Evolutionary conservation across 495 filamentous ascomycete genomes (phyloP), one percentile per base, ranked within the genome.

Genomic region (Lentithecium fluviatile): DNA sequence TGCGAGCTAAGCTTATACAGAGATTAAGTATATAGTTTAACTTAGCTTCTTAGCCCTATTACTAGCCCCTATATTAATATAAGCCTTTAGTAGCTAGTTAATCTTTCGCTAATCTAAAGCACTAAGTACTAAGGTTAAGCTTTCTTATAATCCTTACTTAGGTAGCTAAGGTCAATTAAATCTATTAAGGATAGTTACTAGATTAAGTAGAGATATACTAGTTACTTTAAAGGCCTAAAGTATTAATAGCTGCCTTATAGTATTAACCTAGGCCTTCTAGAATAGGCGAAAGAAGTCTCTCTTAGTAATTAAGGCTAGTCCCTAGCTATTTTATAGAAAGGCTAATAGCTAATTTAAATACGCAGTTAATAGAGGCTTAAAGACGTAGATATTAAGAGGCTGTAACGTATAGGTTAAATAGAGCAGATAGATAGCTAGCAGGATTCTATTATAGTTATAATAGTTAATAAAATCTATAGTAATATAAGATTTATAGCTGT

Each of bases 391-490:
- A 58, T 68, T 40, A 20, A 68, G 49, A 12, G 50, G 52, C 40
- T 68, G 50, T 7, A 26, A 49, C n/a, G n/a, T n/a, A n/a, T n/a
- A n/a, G n/a, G n/a, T n/a, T n/a, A n/a, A n/a, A n/a, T n/a, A n/a
- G n/a, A n/a, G 56, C 8, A 53, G 53, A 46, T 42, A 48, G n/a
- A 55, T 32, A 45, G 21, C 23, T 10, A 67, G 1, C 11, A 63
- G 20, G 23, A 69, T 66, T 15, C 25, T 51, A 15, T 60, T 45
- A 7, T 56, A 13, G 56, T 64, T 19, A 47, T 15, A 43, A 19
- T 47, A 59, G 10, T 60, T 47, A 42, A 69, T 43, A 52, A 69
- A 69, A 37, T 38, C 26, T 23, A 61, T 52, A 15, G 42, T 65
- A 17, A 66, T 17, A 58, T 68, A 53, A n/a, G n/a, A n/a, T n/a